Percentiles rank a stretch among this genome's conserved stretches.
Conservation (phyloP, 345 rosid genomes). For the Salix arbutifolia region DNA sequence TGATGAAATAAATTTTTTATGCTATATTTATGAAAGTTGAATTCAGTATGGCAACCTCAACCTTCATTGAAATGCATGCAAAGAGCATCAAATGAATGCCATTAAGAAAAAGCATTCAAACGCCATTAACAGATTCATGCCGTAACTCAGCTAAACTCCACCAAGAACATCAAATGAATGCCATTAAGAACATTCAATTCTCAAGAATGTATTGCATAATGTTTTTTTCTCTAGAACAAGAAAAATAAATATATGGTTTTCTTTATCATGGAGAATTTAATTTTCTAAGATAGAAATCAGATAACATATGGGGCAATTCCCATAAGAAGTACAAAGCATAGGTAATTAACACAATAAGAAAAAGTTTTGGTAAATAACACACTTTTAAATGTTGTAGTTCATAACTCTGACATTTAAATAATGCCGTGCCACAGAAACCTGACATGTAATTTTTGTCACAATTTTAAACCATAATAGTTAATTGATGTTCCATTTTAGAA, state of each 20-base stretch:
- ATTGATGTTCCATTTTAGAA: no score
- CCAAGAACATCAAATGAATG: slow-evolving; percentile 19
- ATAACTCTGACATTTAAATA: no score
- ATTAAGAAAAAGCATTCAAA: slow-evolving; percentile 23
- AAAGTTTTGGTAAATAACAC: no score
- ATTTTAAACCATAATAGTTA: no score
- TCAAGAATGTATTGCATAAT: neutral
- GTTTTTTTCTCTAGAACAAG: neutral
- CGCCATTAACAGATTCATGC: slow-evolving; percentile 23
- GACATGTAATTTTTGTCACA: no score
- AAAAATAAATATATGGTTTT: neutral
- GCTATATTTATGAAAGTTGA: neutral
- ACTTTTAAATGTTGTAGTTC: no score
- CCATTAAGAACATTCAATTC: slow-evolving; percentile 24
- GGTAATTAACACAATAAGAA: no score
- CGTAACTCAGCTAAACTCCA: slow-evolving; percentile 29
- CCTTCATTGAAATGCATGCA: slow-evolving; percentile 24
- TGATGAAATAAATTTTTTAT: neutral
- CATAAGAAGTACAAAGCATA: no score
- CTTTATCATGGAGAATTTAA: neutral
- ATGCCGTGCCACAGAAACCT: accelerated
- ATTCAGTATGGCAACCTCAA: slow-evolving; percentile 26
- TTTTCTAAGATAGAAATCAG: slow-evolving; percentile 12
- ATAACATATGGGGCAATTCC: neutral
- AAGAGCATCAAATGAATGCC: no score